phyloP scores from a whole-genome alignment of 75 land plant species.

The Sequoiadendron giganteum region DNA sequence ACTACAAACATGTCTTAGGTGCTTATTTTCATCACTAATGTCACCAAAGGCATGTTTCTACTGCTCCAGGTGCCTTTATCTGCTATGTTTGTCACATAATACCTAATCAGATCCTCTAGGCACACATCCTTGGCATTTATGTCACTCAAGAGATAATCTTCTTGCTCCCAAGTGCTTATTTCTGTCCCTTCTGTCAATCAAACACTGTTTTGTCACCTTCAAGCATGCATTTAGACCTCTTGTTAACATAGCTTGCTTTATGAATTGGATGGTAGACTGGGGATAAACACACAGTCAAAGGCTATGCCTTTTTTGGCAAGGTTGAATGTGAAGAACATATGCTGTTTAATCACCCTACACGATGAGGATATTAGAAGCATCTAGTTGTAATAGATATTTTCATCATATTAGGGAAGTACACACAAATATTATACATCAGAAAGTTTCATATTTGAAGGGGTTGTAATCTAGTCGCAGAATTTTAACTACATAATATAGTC shows the following conservation, averaged over 20 bases:
- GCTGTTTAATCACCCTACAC: not conserved
- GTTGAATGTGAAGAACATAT: not conserved
- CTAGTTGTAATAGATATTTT: not conserved
- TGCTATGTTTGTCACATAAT: too few relatives aligned
- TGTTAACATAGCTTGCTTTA: not conserved
- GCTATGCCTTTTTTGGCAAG: not conserved
- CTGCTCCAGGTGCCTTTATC: too few relatives aligned
- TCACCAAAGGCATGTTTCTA: too few relatives aligned
- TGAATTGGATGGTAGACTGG: not conserved
- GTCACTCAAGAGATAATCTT: too few relatives aligned
- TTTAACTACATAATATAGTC: not conserved
- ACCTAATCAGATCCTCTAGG: too few relatives aligned
- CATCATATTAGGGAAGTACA: not conserved
- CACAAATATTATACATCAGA: not conserved
- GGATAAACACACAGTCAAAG: not conserved
- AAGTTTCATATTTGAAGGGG: not conserved
- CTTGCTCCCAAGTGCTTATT: too few relatives aligned
- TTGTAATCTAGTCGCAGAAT: not conserved
- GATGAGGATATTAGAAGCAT: not conserved
- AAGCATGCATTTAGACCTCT: not conserved
- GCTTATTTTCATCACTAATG: too few relatives aligned
- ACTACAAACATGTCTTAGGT: too few relatives aligned
- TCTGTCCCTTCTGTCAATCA: too few relatives aligned
- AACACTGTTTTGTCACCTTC: too few relatives aligned
- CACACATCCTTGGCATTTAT: too few relatives aligned